These are phyloP conservation scores for Paecilomyces dactylethromorphus DNA, from an alignment of 2,329 filamentous ascomycete species.

Conservation along the genomic window DNA sequence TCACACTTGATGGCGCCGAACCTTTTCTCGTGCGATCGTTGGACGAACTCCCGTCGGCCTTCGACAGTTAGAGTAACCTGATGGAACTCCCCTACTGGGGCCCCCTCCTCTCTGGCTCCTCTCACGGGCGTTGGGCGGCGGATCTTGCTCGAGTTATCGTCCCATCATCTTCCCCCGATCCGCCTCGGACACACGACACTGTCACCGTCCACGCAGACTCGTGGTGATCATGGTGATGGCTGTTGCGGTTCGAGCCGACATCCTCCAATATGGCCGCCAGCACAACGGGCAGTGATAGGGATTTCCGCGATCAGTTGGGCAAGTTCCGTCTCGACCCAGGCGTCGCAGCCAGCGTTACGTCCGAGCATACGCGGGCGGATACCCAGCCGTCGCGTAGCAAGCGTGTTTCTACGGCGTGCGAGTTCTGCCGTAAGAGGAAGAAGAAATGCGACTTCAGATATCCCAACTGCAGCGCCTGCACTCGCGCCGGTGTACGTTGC, in stretches of 20 bases:
- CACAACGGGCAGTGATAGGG: background rate
- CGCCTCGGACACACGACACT: background rate
- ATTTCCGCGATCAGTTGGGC: background rate
- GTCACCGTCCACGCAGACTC: background rate
- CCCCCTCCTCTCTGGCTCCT: background rate
- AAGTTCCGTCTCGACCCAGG: background rate
- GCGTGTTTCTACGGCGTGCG: constrained; percentile 33
- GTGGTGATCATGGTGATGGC: background rate
- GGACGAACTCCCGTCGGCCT: background rate
- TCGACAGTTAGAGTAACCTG: background rate
- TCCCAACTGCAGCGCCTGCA: constrained; percentile 34
- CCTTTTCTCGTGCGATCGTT: background rate
- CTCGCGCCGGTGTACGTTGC: constrained; percentile 33
- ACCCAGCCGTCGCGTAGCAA: constrained; percentile 11
- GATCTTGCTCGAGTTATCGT: background rate
- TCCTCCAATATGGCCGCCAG: background rate
- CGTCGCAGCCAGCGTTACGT: background rate
- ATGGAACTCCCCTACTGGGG: background rate
- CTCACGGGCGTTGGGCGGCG: background rate
- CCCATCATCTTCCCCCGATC: background rate
- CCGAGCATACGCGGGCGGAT: background rate
- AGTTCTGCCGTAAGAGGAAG: constrained; percentile 35
- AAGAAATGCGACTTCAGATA: constrained; percentile 38
- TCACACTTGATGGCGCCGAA: background rate
- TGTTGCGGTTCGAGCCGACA: background rate